Conservation (phyloP, 768 basidiomycete genomes). For the Tubosaeta brunneosetosa region DNA sequence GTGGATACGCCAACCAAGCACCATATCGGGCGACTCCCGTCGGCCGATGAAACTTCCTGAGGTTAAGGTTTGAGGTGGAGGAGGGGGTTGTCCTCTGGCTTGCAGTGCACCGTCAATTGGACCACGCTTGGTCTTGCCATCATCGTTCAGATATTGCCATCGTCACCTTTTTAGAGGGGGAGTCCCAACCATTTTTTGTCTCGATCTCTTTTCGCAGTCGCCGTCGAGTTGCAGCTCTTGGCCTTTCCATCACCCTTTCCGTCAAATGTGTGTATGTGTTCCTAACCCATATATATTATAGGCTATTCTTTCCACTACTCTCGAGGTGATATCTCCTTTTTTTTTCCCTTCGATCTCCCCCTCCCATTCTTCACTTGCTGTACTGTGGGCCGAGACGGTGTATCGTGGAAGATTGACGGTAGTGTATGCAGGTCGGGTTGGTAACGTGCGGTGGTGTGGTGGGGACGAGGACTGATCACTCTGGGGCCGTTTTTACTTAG, state of each 20-base stretch:
- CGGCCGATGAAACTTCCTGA: slow-evolving; percentile 21
- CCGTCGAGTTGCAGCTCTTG: slow-evolving; percentile 11
- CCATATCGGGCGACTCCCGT: slow-evolving; percentile 27
- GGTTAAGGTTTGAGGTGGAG: not conserved
- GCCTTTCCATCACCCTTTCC: slow-evolving; percentile 4
- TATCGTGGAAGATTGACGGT: slow-evolving; percentile 11
- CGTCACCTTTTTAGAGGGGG: slow-evolving; percentile 8
- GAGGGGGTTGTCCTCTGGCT: slow-evolving; percentile 7
- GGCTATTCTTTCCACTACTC: slow-evolving; percentile 21
- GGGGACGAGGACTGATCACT: slow-evolving; percentile 6
- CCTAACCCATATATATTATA: slow-evolving; percentile 29
- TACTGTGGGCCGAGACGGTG: slow-evolving; percentile 17
- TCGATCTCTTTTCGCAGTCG: slow-evolving; percentile 6
- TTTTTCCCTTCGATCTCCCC: not conserved
- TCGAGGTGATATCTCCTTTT: slow-evolving; percentile 16
- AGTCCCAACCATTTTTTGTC: slow-evolving; percentile 9
- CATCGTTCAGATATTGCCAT: slow-evolving; percentile 10
- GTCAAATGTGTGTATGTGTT: slow-evolving; percentile 20
- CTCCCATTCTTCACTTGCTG: slow-evolving; percentile 2
- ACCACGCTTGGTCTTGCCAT: slow-evolving; percentile 14
- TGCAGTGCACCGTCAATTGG: slow-evolving; percentile 10
- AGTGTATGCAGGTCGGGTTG: slow-evolving; percentile 9
- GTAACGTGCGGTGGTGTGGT: not conserved
- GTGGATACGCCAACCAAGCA: slow-evolving; percentile 21
- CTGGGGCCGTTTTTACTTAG: not conserved